Evolutionary conservation across 2,329 filamentous ascomycete genomes (phyloP).

Genomic region (Fusarium sp.): DNA sequence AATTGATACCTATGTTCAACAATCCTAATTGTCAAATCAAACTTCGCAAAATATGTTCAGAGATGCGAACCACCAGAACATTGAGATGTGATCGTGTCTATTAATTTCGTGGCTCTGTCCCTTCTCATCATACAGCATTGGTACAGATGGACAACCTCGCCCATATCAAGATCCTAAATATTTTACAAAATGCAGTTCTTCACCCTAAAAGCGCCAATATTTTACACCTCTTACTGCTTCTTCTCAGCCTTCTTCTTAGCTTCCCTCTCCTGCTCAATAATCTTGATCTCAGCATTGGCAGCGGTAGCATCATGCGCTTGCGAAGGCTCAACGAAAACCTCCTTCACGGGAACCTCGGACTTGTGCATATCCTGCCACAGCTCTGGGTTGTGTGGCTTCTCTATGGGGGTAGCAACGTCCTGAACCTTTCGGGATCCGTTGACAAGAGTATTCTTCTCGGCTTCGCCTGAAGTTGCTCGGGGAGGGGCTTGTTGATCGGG

Average conservation of each 20-base stretch:
- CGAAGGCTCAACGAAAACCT: slow-evolving; percentile 11
- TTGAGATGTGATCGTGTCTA: slow-evolving; percentile 42
- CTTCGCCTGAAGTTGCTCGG: neutral
- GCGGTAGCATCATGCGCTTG: slow-evolving; percentile 43
- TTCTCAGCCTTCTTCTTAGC: slow-evolving; percentile 25
- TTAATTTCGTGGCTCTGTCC: slow-evolving; percentile 32
- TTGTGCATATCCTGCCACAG: slow-evolving; percentile 21
- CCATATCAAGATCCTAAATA: slow-evolving; percentile 26
- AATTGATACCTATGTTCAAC: slow-evolving; percentile 14
- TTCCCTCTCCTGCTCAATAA: slow-evolving; percentile 25
- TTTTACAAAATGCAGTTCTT: slow-evolving; percentile 37
- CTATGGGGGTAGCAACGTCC: slow-evolving; percentile 18
- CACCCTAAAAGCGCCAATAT: neutral
- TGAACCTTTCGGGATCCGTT: slow-evolving; percentile 16
- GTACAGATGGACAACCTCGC: slow-evolving; percentile 33
- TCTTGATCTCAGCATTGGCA: slow-evolving; percentile 38
- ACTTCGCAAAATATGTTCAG: neutral
- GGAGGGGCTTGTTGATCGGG: neutral
- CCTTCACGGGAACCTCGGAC: slow-evolving; percentile 16
- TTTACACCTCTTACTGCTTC: slow-evolving; percentile 3
- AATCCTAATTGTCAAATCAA: neutral
- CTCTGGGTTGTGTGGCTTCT: slow-evolving; percentile 10
- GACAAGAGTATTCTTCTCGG: neutral
- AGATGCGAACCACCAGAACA: neutral
- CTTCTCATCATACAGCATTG: slow-evolving; percentile 39